Evolutionary conservation across 805 yeast genomes (phyloP).

Genomic region (Myxozyma geophila): DNA sequence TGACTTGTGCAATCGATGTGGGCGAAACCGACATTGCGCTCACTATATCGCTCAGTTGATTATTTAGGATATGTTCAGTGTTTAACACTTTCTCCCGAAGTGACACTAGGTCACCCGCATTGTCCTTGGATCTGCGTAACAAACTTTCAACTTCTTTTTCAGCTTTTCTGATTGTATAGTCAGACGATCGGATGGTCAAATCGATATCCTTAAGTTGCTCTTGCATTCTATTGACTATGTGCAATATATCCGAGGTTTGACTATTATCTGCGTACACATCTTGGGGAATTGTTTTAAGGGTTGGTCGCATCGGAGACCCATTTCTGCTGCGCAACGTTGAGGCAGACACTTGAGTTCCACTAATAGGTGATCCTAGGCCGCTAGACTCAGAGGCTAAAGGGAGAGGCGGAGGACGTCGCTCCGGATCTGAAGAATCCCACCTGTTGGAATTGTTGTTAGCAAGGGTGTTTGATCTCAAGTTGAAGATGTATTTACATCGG

Average conservation of each 20-base stretch:
- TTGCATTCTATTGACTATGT: slow-evolving; percentile 39
- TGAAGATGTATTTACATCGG: slow-evolving; percentile 15
- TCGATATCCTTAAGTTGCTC: slow-evolving; percentile 42
- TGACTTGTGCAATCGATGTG: slow-evolving; percentile 4
- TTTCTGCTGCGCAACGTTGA: slow-evolving; percentile 6
- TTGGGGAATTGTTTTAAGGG: not conserved
- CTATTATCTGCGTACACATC: not conserved
- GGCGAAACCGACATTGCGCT: slow-evolving; percentile 1
- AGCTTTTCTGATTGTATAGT: slow-evolving; percentile 44
- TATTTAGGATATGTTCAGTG: slow-evolving; percentile 6
- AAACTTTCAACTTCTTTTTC: slow-evolving; percentile 45
- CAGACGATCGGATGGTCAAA: slow-evolving; percentile 43
- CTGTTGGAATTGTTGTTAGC: slow-evolving; percentile 22
- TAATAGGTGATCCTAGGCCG: slow-evolving; percentile 26
- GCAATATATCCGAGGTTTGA: slow-evolving; percentile 35
- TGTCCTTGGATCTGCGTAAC: slow-evolving; percentile 46
- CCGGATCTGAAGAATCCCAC: slow-evolving; percentile 52
- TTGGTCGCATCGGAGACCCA: slow-evolving; percentile 18
- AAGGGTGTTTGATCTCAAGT: not conserved
- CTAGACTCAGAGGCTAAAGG: slow-evolving; percentile 51
- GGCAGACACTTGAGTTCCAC: slow-evolving; percentile 2
- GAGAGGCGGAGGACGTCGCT: slow-evolving; percentile 50
- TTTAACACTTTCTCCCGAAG: slow-evolving; percentile 35
- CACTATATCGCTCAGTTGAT: slow-evolving; percentile 7
- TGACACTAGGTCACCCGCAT: slow-evolving; percentile 44